A percentile compares a stretch with the other conserved stretches of the same genome.
Conservation (phyloP, 2,329 filamentous ascomycete genomes). For the Trichocomaceae sp. region DNA sequence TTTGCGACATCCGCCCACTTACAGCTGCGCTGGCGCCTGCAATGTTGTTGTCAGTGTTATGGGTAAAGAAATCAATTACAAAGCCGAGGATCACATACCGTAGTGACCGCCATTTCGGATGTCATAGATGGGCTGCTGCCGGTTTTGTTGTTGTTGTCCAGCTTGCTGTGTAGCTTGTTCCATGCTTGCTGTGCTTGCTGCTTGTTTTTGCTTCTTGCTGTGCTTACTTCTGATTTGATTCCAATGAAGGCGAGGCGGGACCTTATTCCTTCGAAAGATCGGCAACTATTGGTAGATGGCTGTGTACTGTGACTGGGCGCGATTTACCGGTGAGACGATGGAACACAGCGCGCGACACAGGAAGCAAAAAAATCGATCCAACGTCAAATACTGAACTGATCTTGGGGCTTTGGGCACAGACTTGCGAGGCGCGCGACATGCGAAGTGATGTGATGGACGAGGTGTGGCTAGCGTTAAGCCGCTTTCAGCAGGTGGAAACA, state of each 20-base stretch:
- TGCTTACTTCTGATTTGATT: background rate
- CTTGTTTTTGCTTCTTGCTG: too few species aligned
- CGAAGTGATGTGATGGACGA: slow-evolving; percentile 9
- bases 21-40: slow-evolving; percentile 63
- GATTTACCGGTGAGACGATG: background rate
- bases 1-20: slow-evolving; percentile 33
- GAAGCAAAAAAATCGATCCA: background rate
- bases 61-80: background rate
- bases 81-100: slow-evolving; percentile 47
- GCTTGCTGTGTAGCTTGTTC: slow-evolving; percentile 50
- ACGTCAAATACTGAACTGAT: background rate
- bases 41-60: background rate
- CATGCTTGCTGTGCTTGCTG: slow-evolving; percentile 44
- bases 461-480: slow-evolving; percentile 3
- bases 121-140: slow-evolving; percentile 63
- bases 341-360: background rate
- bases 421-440: slow-evolving; percentile 2
- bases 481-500: slow-evolving; percentile 7
- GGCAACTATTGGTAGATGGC: slow-evolving; percentile 7
- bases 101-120: slow-evolving; percentile 69
- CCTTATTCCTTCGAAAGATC: slow-evolving; percentile 7
- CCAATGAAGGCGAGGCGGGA: slow-evolving; percentile 10
- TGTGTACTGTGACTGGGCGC: background rate
- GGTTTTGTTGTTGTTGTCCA: slow-evolving; percentile 55
- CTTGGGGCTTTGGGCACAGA: background rate